Evolutionary conservation across 176 grass and related monocot genomes (phyloP), one percentile per base, ranked within the genome.

Genomic region (Rhipidocladum racemiflorum): DNA sequence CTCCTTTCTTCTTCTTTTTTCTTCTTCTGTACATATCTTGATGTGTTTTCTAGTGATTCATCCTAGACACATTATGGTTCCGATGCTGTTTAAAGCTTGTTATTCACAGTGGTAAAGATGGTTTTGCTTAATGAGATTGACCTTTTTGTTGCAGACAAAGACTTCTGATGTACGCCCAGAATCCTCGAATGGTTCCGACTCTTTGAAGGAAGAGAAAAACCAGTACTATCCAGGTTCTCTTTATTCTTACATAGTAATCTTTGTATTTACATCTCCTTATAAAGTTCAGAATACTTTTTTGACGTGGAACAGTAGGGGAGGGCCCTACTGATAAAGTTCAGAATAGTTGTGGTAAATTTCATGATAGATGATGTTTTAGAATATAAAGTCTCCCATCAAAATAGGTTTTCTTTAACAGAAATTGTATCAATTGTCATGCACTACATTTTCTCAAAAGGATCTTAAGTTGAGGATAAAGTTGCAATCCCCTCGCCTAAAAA

Each of bases 181-280:
- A 76, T 89, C 86, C 35, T 87, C 86, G 68, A 93, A 87, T 90
- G 88, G 81, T 76, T 81, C 84, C 24, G 81, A 75, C 43, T 68
- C 79, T 51, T 80, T 79, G 29, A 97, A 93, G 77, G 91, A 89
- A 83, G 94, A 97, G 45, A 80, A 76, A 87, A 87, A 77, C 78
- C 84, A 85, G 15, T 97, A 93, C 59, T 97, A 89, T 61, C 89
- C 94, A 91, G 94, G 94, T 97, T 65, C 27, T 67, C 45, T 87
- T 85, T 60, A 38, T 74, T 86, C 30, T 79, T 72, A 50, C 30
- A 27, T 45, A 70, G 15, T 76, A 66, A 53, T 76, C 25, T 72
- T 50, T 30, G 30, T 55, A 72, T 63, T 63, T 69, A 3, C 46
- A 39, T 57, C 32, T 34, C 32, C 32, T 34, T 34, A 34, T 72